These are phyloP conservation scores for Alternaria triticimaculans DNA, from an alignment of 2,329 filamentous ascomycete species.

Conservation along the genomic window DNA sequence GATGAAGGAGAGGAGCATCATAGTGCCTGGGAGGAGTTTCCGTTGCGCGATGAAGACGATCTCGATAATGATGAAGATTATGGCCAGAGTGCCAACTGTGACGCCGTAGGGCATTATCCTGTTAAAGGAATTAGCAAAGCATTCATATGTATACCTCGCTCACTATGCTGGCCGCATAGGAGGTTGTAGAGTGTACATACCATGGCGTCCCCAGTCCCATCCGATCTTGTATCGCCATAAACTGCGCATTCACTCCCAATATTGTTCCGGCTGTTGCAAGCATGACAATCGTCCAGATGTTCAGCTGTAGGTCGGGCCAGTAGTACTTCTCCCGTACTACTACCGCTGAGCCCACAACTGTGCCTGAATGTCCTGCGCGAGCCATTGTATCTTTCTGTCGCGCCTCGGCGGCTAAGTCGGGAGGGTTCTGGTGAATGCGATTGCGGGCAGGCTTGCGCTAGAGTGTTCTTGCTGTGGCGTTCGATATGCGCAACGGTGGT, in stretches of 20 bases:
- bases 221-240: slow-evolving; percentile 64
- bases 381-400: slow-evolving; percentile 39
- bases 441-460: background rate
- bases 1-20: slow-evolving; percentile 67
- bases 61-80: slow-evolving; percentile 66
- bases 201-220: slow-evolving; percentile 65
- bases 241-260: slow-evolving; percentile 66
- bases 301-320: slow-evolving; percentile 70
- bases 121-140: background rate
- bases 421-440: background rate
- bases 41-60: slow-evolving; percentile 63
- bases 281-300: slow-evolving; percentile 69
- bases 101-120: slow-evolving; percentile 72
- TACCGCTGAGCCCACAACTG: slow-evolving; percentile 48
- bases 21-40: slow-evolving; percentile 64
- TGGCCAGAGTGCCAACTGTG: slow-evolving; percentile 61
- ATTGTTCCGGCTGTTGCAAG: slow-evolving; percentile 64
- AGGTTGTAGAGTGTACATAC: slow-evolving; percentile 48
- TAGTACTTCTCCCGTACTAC: slow-evolving; percentile 62
- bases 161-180: background rate
- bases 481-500: background rate
- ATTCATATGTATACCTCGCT: background rate
- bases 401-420: background rate
- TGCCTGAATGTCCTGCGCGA: slow-evolving; percentile 40
- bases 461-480: background rate